Evolutionary conservation across 1,284 basidiomycete species (phyloP), one percentile per base, ranked within the genome.

Genomic region (Malassezia equina): DNA sequence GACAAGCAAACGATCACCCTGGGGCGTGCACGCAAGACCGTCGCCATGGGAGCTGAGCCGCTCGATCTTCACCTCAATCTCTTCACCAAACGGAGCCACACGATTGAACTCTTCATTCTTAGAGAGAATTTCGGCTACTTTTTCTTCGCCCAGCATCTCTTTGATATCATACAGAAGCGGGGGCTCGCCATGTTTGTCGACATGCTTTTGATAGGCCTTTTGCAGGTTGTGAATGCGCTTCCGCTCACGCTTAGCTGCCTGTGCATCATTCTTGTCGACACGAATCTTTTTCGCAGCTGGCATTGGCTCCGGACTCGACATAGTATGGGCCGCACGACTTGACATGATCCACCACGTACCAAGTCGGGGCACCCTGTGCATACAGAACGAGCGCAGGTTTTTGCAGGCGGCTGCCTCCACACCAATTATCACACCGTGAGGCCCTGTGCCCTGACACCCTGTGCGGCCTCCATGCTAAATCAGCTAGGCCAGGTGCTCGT

Each of bases 1-100:
- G 1, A 64, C 69, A 39, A 74, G 55, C 19, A 71, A 52, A 59
- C 71, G 71, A 25, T 73, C 69, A 0, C 52, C 54, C 19, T 47
- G 45, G 1, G 67, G 63, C 13, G 61, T 60, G 7, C 60, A 48
- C 7, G 69, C 69, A n/a, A 73, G 57, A 25, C 71, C 71, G 32
- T 69, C 67, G 23, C 69, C 69, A 54, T 73, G 69, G 17, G 71
- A 55, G 51, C 66, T 67, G n/a, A 73, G 59, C 9, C 69, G 55
- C 17, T 64, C 61, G 40, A 73, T 64, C 13, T 43, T 51, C 0
- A 68, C 54, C 2, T 57, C 61, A 25, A 71, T 49, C 17, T 64
- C 60, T 4, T 64, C 56, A 7, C 61, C 66, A 15, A 63, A 56
- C 28, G 62, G 58, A 13, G 65, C 58, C 43, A 62, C 62, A 27